A percentile compares a stretch with the other conserved stretches of the same genome.
Conservation (phyloP, 805 yeast species). For the Yueomyces sinensis region DNA sequence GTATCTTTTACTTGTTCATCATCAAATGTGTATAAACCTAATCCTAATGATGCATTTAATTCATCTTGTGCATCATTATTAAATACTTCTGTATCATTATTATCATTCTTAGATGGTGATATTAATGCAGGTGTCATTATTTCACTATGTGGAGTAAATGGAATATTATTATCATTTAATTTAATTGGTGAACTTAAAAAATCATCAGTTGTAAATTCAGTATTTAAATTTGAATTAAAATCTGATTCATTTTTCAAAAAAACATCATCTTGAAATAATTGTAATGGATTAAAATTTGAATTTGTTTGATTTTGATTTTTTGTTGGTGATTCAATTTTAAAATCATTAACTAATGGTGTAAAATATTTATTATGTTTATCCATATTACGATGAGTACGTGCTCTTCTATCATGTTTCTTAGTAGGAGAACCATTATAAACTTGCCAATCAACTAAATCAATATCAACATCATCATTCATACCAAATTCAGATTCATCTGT, state of each 20-base stretch:
- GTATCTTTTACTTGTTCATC: conserved; percentile 1
- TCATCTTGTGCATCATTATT: not conserved
- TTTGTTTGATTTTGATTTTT: not conserved
- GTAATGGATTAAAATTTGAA: not conserved
- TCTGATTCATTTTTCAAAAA: not conserved
- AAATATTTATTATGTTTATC: not conserved
- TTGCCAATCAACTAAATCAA: not conserved
- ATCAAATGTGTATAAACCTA: conserved; percentile 7
- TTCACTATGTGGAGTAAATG: not conserved
- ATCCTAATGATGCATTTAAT: conserved; percentile 3
- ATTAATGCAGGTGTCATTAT: not conserved
- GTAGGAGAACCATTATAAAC: conserved; percentile 5
- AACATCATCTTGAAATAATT: not conserved
- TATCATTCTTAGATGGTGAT: not conserved
- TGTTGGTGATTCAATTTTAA: not conserved
- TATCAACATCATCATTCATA: too few relatives aligned
- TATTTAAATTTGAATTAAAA: not conserved
- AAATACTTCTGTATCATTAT: not conserved
- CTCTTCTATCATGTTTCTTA: conserved; percentile 1
- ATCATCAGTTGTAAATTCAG: not conserved
- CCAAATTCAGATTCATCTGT: too few relatives aligned
- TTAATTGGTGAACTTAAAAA: not conserved
- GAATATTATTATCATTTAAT: not conserved
- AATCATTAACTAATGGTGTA: not conserved
- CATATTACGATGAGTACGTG: too few relatives aligned